Evolutionary conservation across 1,139 yeast genomes (phyloP), one percentile per base, ranked within the genome.

Genomic region (Meyerozyma sp.): DNA sequence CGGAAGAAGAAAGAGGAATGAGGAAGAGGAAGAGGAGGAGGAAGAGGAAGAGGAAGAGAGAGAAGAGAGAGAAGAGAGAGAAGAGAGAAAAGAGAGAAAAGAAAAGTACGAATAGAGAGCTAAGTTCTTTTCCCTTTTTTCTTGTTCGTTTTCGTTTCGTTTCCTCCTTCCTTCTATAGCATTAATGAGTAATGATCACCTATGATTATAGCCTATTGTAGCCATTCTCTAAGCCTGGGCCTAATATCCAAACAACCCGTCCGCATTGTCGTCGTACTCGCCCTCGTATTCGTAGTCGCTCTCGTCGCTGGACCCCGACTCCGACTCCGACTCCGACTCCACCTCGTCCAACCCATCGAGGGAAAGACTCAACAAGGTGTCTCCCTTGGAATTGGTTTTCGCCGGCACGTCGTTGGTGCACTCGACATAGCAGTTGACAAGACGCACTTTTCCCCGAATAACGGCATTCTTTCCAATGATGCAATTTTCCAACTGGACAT

Each of bases 401-500:
- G 73, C 68, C 2, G 76, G 69, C 23, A 91, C 90, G 30, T 72
- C 75, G 57, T 83, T 87, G 1, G 81, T 73, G 11, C 95, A 88
- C 61, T 91, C 98, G 26, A 93, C 84, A 50, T 88, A 83, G 70
- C 96, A 90, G 53, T 84, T 84, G 10, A 81, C 79, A 52, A 89
- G 73, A 56, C 75, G 79, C 39, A 77, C 67, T 59, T 83, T 84
- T 45, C 70, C 56, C 26, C 79, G 82, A 37, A 94, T 74, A 14
- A 68, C 66, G 2, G 82, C 93, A 40, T 72, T 70, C 40, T 73
- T 70, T 21, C 98, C 98, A 46, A 94, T 69, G 25, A 93, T 82
- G 64, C 96, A 90, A 65, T 91, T 93, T 62, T 94, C 98, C 50
- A 94, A 68, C 42, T 73, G 80, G n/a, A 78, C 84, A 51, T 88